Evolutionary conservation across 208 protist species (phyloP).

Genomic region (Borovskyia barvae): DNA sequence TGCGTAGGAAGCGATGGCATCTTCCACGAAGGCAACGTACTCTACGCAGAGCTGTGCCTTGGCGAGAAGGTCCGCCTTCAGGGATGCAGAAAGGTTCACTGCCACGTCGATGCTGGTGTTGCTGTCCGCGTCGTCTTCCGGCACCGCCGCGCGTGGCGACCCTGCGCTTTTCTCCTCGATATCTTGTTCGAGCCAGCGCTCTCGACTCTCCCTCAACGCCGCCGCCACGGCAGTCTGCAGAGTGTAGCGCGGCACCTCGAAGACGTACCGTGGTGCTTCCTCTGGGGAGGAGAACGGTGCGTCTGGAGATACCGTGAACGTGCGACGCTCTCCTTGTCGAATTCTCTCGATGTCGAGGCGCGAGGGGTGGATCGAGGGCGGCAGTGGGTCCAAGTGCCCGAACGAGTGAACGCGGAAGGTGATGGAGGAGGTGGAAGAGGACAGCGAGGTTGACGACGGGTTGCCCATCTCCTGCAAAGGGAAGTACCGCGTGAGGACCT

Average conservation of each 20-base stretch:
- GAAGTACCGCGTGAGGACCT: conserved; percentile 50
- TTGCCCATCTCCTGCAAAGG: conserved; percentile 51
- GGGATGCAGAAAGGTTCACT: conserved; percentile 43
- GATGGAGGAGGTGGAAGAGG: conserved; percentile 11
- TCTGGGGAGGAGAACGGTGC: conserved; percentile 11
- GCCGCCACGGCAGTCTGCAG: conserved; percentile 32
- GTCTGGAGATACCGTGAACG: conserved; percentile 24
- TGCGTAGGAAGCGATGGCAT: conserved; percentile 36
- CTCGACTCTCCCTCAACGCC: conserved; percentile 40
- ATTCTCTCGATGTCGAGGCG: conserved; percentile 16
- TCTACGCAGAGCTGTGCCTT: conserved; percentile 73
- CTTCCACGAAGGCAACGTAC: conserved; percentile 64
- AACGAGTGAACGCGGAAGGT: conserved; percentile 61
- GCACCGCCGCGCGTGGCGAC: neutral
- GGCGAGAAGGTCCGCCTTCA: conserved; percentile 51
- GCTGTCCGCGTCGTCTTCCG: neutral
- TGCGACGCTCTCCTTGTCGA: neutral
- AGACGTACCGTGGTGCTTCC: conserved; percentile 49
- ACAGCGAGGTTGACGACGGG: neutral
- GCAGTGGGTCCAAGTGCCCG: conserved; percentile 74
- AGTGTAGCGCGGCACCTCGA: conserved; percentile 60
- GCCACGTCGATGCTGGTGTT: conserved; percentile 40
- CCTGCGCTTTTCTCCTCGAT: too few species aligned
- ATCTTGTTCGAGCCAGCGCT: neutral
- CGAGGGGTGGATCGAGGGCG: conserved; percentile 14